These are phyloP conservation scores for Atalantia buxifolia DNA, from an alignment of 345 rosid genomes.

Conservation along the genomic window DNA sequence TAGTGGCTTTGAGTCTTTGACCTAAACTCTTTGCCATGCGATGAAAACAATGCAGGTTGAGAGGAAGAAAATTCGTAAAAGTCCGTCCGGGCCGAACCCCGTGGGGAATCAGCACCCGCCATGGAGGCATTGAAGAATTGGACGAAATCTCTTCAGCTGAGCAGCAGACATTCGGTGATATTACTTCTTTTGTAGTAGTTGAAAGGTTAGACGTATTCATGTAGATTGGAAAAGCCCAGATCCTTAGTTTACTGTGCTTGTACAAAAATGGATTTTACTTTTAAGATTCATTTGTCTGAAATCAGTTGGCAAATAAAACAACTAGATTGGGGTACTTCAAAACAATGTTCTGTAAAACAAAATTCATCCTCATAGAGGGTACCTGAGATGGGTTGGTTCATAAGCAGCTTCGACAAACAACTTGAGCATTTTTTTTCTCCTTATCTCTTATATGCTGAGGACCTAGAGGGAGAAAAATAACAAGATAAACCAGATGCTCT, in stretches of 20 bases:
- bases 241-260: constrained; percentile 19
- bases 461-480: neutral
- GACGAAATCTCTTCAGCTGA: constrained; percentile 15
- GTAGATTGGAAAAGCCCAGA: constrained; percentile 13
- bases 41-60: constrained; percentile 31
- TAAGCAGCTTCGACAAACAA: neutral
- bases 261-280: constrained; percentile 20
- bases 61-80: constrained; percentile 33
- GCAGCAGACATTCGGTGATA: neutral
- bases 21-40: constrained; percentile 3
- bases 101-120: constrained; percentile 44
- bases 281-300: constrained; percentile 11
- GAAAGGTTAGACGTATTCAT: constrained; percentile 21
- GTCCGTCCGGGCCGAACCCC: constrained; percentile 50
- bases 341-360: neutral
- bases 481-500: neutral
- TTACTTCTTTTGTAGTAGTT: neutral
- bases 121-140: constrained; percentile 30
- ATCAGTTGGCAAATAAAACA: neutral
- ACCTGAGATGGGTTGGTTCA: neutral
- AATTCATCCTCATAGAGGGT: neutral
- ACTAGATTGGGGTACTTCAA: neutral
- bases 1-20: no score
- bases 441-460: neutral
- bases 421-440: neutral